phyloP scores from a whole-genome alignment of 352 stramenopile species.

The Phytopythium aichiense region DNA sequence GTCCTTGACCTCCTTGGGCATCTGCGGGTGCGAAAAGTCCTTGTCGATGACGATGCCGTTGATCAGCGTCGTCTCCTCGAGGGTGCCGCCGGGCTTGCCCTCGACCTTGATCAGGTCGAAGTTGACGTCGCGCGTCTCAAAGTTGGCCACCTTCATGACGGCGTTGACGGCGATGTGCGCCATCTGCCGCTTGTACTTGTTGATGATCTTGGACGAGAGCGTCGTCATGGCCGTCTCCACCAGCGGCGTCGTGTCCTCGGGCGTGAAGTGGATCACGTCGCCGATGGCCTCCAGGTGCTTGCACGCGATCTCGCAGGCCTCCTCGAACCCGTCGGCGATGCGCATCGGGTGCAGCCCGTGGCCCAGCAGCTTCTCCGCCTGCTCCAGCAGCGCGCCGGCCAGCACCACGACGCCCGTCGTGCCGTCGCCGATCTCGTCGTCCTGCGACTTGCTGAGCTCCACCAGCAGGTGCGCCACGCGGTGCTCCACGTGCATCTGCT shows the following conservation, averaged over 20 bases:
- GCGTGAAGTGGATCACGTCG: constrained; percentile 95
- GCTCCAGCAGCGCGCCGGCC: constrained; percentile 95
- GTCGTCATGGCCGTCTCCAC: constrained; percentile 98
- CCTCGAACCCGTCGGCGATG: constrained; percentile 98
- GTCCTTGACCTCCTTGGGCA: constrained; percentile 96
- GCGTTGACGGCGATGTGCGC: constrained; percentile 98
- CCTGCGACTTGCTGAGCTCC: constrained; percentile 98
- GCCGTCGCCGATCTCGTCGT: constrained; percentile 99
- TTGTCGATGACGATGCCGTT: constrained; percentile 99
- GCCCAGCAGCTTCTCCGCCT: constrained; percentile 96
- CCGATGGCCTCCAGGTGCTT: constrained; percentile 94
- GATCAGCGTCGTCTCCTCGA: constrained; percentile 98
- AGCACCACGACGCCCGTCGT: constrained; percentile 99
- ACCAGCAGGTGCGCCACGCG: constrained; percentile 98
- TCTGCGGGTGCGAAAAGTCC: constrained; percentile 99
- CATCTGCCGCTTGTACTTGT: constrained; percentile 98
- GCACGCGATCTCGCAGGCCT: constrained; percentile 96
- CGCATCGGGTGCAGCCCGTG: constrained; percentile 98
- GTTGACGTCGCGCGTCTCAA: constrained; percentile 99
- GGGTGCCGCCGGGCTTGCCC: constrained; percentile 95
- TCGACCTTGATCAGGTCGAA: constrained; percentile 99
- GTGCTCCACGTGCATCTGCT: constrained; percentile 99
- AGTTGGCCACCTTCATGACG: constrained; percentile 97
- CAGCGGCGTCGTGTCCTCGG: constrained; percentile 93
- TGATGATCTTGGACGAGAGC: constrained; percentile 99